Percentiles rank a stretch among this genome's conserved stretches.
phyloP scores from a whole-genome alignment of 495 filamentous ascomycete genomes.

The Jackrogersella multiformis region DNA sequence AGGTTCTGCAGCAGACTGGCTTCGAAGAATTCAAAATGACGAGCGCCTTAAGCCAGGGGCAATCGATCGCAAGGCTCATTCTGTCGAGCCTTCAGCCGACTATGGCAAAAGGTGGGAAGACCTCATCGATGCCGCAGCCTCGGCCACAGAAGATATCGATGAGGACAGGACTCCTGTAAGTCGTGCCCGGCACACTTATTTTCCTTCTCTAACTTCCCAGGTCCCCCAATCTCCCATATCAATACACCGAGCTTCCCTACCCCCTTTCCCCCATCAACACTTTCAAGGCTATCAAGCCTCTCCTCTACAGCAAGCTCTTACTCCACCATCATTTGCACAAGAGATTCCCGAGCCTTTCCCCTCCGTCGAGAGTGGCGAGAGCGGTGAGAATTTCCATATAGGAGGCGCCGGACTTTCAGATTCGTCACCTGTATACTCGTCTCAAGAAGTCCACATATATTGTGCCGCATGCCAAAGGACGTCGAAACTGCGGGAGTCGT shows the following conservation, averaged over 20 bases:
- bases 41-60: conserved; percentile 71
- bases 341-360: conserved; percentile 80
- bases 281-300: conserved; percentile 84
- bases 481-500: conserved; percentile 79
- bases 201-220: conserved; percentile 58
- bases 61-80: conserved; percentile 81
- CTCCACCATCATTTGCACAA: conserved; percentile 75
- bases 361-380: conserved; percentile 76
- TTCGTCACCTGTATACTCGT: conserved; percentile 63
- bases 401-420: conserved; percentile 61
- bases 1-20: conserved; percentile 59
- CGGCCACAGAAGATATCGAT: conserved; percentile 91
- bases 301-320: conserved; percentile 84
- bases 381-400: conserved; percentile 73
- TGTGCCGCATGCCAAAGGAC: conserved; percentile 82
- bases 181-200: conserved; percentile 46
- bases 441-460: conserved; percentile 80
- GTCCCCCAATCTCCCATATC: conserved; percentile 73
- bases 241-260: conserved; percentile 79
- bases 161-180: conserved; percentile 83
- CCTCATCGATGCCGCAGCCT: conserved; percentile 89
- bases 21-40: conserved; percentile 60
- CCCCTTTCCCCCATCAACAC: conserved; percentile 69
- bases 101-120: conserved; percentile 94
- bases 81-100: conserved; percentile 79